These are phyloP conservation scores for Fraxinus ornus DNA, from an alignment of 305 asterid genomes.

Conservation along the genomic window DNA sequence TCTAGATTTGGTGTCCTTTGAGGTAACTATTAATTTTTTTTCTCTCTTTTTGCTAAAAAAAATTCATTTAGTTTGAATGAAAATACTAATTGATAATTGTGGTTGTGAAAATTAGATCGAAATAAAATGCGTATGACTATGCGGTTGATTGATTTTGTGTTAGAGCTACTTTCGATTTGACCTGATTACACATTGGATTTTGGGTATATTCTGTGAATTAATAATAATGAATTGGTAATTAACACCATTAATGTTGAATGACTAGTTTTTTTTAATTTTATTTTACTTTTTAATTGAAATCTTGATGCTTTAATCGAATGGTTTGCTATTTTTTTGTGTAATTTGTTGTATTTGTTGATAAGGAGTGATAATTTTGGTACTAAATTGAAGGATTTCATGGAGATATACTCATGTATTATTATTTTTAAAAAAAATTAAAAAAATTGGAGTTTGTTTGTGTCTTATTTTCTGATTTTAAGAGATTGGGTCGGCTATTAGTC, in stretches of 20 bases:
- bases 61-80: conserved; percentile 12
- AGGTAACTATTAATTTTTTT: not conserved
- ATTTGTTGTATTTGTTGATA: conserved; percentile 1
- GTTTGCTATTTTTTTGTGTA: not conserved
- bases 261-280: not conserved
- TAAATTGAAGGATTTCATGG: conserved; percentile 12
- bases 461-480: not conserved
- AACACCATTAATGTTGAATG: not conserved
- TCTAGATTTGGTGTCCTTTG: no score
- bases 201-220: conserved; percentile 19
- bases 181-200: conserved; percentile 17
- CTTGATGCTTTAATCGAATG: conserved; percentile 14
- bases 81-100: conserved; percentile 17
- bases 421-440: not conserved
- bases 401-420: not conserved
- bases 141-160: conserved; percentile 36
- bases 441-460: not conserved
- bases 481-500: not conserved
- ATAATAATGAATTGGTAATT: conserved; percentile 8
- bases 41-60: conserved; percentile 14
- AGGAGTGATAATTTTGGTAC: conserved; percentile 31
- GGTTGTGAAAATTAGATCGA: conserved; percentile 44
- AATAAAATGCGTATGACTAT: conserved; percentile 37
- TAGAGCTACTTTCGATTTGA: conserved; percentile 46
- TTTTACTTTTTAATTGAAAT: conserved; percentile 5